Conservation (phyloP, 1,284 basidiomycete species). For the Marasmius fiardii region DNA sequence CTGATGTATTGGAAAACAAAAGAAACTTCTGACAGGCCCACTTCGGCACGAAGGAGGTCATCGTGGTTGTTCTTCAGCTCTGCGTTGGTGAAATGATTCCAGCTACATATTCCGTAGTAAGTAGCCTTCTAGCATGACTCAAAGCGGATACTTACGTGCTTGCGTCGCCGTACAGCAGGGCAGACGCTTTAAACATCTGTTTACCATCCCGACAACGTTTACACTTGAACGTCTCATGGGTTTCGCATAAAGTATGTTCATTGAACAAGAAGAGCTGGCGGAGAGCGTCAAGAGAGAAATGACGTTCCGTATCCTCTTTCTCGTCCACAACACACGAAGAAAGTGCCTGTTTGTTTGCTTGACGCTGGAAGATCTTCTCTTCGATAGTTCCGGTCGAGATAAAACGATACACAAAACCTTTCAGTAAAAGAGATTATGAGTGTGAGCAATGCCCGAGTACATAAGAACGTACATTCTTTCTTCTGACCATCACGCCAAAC, state of each 20-base stretch:
- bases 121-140: neutral
- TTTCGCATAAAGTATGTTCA: conserved; percentile 86
- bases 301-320: conserved; percentile 92
- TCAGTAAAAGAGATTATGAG: neutral
- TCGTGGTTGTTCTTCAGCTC: conserved; percentile 94
- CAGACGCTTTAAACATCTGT: conserved; percentile 81
- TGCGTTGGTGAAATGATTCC: conserved; percentile 94
- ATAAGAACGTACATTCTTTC: conserved; percentile 80
- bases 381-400: conserved; percentile 98
- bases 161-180: conserved; percentile 93
- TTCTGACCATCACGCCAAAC: conserved; percentile 99
- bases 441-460: neutral
- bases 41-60: conserved; percentile 90
- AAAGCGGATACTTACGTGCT: conserved; percentile 75
- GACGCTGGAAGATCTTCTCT: conserved; percentile 97
- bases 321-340: conserved; percentile 98
- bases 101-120: conserved; percentile 46
- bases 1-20: conserved; percentile 93
- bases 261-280: conserved; percentile 93
- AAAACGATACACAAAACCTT: conserved; percentile 97
- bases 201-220: conserved; percentile 90
- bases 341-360: conserved; percentile 94
- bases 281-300: conserved; percentile 90
- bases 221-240: conserved; percentile 98
- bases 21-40: conserved; percentile 81